A percentile compares a stretch with the other conserved stretches of the same genome.
Conservation (phyloP, 306 rosid genomes). For the Pyrus betulifolia region DNA sequence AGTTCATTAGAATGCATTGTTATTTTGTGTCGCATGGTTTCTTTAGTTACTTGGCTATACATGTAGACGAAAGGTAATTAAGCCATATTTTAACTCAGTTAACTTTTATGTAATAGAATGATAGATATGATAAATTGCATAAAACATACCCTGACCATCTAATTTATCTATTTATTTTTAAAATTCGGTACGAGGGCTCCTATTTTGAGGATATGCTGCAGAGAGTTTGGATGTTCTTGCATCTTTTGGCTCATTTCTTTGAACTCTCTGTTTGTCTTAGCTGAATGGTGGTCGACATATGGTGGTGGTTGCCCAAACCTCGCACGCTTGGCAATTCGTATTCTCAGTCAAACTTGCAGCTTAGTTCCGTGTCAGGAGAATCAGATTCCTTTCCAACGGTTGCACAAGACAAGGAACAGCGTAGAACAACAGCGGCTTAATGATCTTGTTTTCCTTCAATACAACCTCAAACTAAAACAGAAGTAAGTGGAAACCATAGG, state of each 20-base stretch:
- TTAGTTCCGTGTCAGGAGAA: constrained; percentile 33
- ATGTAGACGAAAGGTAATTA: constrained; percentile 24
- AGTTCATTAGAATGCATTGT: constrained; percentile 13
- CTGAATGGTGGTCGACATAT: constrained; percentile 86
- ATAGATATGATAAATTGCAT: not conserved
- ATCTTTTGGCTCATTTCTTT: not conserved
- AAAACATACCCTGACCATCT: not conserved
- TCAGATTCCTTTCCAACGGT: constrained; percentile 42
- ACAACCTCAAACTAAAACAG: constrained; percentile 27
- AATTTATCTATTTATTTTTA: too few species aligned
- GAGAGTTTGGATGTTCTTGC: not conserved
- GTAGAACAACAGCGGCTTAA: constrained; percentile 57
- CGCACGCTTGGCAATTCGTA: constrained; percentile 47
- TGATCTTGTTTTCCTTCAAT: constrained; percentile 60
- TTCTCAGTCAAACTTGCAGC: constrained; percentile 75
- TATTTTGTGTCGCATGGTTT: constrained; percentile 13
- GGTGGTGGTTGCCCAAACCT: constrained; percentile 72
- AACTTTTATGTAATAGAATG: not conserved
- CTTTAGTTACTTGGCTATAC: not conserved
- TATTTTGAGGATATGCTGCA: not conserved
- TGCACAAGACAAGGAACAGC: constrained; percentile 42
- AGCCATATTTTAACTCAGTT: not conserved
- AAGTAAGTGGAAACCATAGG: constrained; percentile 15
- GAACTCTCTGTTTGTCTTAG: constrained; percentile 23
- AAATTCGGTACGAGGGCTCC: not conserved